Conservation (phyloP, 208 protist species). For the Crithidia expoeki region DNA sequence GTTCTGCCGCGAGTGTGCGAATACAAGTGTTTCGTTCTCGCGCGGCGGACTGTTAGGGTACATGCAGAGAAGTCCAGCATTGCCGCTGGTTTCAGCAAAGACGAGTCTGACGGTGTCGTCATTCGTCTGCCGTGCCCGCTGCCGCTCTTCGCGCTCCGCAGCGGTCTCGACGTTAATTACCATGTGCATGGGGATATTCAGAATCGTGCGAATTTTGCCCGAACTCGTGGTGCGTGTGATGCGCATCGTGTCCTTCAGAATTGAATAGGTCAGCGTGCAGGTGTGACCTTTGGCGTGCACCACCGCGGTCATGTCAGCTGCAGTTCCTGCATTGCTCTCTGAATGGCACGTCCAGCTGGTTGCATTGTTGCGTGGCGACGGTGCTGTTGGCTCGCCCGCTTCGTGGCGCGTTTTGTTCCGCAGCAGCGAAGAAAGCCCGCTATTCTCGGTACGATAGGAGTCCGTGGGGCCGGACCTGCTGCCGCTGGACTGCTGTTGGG, state of each 20-base stretch:
- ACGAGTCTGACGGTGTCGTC: conserved; percentile 38
- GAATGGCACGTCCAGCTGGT: neutral
- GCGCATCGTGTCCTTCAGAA: conserved; percentile 22
- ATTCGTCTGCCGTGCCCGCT: conserved; percentile 31
- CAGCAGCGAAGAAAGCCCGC: neutral
- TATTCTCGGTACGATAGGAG: neutral
- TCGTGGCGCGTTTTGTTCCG: neutral
- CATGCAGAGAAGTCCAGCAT: conserved; percentile 26
- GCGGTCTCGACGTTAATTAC: conserved; percentile 76
- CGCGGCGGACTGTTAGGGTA: conserved; percentile 2
- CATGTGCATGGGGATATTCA: conserved; percentile 54
- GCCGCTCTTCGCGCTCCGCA: conserved; percentile 52
- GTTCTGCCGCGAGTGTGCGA: conserved; percentile 47
- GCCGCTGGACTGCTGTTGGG: neutral
- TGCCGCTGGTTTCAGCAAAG: conserved; percentile 24
- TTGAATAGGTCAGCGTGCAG: conserved; percentile 46
- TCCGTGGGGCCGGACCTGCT: conserved; percentile 5
- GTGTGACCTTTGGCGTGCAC: conserved; percentile 28
- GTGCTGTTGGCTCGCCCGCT: neutral
- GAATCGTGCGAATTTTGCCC: conserved; percentile 37
- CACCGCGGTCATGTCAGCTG: conserved; percentile 17
- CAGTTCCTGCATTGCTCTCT: neutral
- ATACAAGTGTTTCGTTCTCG: conserved; percentile 29
- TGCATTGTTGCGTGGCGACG: neutral
- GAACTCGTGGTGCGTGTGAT: conserved; percentile 28